Evolutionary conservation across 2,329 filamentous ascomycete species (phyloP).

Genomic region (Xylariaceae sp.): DNA sequence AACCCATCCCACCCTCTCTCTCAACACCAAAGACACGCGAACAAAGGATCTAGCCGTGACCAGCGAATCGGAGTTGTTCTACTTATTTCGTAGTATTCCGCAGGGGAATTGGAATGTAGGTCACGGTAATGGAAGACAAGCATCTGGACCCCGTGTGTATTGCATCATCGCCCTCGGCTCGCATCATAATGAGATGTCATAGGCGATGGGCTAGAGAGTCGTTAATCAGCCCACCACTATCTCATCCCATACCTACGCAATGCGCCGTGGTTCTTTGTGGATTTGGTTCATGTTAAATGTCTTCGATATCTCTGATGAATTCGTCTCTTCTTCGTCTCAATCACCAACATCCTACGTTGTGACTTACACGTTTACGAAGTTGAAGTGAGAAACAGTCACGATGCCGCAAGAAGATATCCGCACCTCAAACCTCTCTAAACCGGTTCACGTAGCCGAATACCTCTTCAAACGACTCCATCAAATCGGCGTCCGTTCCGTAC

Average conservation of each 20-base stretch:
- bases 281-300: too few relatives aligned
- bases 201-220: background rate
- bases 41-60: background rate
- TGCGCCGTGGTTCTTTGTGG: too few relatives aligned
- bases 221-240: background rate
- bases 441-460: slow-evolving; percentile 60
- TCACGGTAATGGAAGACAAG: background rate
- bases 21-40: too few relatives aligned
- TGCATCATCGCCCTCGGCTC: background rate
- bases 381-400: background rate
- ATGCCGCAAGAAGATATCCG: slow-evolving; percentile 37
- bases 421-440: slow-evolving; percentile 41
- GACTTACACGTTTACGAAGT: too few relatives aligned
- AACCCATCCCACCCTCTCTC: too few relatives aligned
- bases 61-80: background rate
- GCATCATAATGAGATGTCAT: background rate
- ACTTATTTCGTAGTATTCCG: background rate
- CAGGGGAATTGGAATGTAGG: background rate
- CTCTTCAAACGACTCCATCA: slow-evolving; percentile 61
- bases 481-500: slow-evolving; percentile 59
- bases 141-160: background rate
- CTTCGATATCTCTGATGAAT: too few relatives aligned
- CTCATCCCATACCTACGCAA: too few relatives aligned
- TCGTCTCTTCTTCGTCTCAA: background rate
- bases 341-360: background rate